Evolutionary conservation across 192 early-diverging fungal species (phyloP), one percentile per base, ranked within the genome.

Genomic region (Podila epigama): DNA sequence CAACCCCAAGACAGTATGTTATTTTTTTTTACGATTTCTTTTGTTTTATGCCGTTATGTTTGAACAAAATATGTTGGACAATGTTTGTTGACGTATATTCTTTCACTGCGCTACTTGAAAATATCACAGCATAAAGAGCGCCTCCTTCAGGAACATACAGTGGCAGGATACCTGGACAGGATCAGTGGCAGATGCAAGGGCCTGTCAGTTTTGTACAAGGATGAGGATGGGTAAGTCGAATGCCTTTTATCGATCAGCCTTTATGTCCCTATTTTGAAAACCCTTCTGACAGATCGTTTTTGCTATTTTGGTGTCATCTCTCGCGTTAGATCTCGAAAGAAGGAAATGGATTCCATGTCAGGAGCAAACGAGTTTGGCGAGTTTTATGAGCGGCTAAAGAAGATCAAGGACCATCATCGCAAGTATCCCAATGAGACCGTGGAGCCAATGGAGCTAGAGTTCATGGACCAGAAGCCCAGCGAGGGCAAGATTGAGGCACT

Each of bases 301-400:
- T n/a, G n/a, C n/a, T n/a, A n/a, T n/a, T n/a, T n/a, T n/a, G n/a
- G n/a, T n/a, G n/a, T n/a, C n/a, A n/a, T n/a, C n/a, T n/a, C n/a
- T n/a, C n/a, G n/a, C n/a, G n/a, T 20, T 80, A 91, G 88, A 44
- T 71, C 84, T 27, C 85, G 92, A 36, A 86, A 89, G 61, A 80
- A 79, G 35, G 95, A 96, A 67, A 89, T 90, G 33, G 80, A 86
- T 2, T 84, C 84, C 12, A 89, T 98, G 34, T 87, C 89, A 18
- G 87, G 88, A 25, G 68, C 87, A 20, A 75, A 75, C 48, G 88
- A 91, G 63, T 92, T 98, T 72, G 86, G 85, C 54, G 93, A 92
- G 63, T 99, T 98, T 59, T 97, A 97, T 79, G 79, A 83, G n/a
- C 84, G 93, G 20, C 80, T 99, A 37, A 91, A 89, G 65, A 82